Conservation (phyloP, 2,329 filamentous ascomycete genomes). For the Chrysoporthe puriensis region DNA sequence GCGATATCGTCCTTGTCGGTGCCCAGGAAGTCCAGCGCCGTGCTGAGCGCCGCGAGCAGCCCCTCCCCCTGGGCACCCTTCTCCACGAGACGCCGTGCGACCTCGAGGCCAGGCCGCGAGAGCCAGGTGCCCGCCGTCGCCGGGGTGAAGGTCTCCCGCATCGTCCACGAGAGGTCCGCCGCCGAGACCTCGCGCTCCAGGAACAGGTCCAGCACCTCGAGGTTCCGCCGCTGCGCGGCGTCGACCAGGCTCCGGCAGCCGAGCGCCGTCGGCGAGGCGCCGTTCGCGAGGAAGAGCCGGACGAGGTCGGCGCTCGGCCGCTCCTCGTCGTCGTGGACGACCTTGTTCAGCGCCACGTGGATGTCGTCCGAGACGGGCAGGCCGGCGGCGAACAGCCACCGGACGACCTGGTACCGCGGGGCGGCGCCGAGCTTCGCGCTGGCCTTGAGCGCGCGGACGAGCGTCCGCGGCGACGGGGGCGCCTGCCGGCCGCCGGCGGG, state of each 20-base stretch:
- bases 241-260: conserved; percentile 57
- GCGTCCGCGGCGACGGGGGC: conserved; percentile 50
- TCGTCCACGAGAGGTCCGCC: conserved; percentile 49
- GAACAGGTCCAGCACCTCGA: conserved; percentile 46
- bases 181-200: conserved; percentile 45
- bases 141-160: conserved; percentile 49
- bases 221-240: conserved; percentile 46
- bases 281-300: conserved; percentile 51
- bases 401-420: conserved; percentile 51
- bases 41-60: conserved; percentile 49
- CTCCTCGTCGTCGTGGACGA: conserved; percentile 59
- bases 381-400: conserved; percentile 56
- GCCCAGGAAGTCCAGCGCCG: conserved; percentile 49
- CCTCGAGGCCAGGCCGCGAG: conserved; percentile 49
- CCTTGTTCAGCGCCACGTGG: conserved; percentile 54
- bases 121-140: conserved; percentile 50
- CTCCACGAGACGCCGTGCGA: conserved; percentile 51
- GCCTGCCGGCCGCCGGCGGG: conserved; percentile 47
- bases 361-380: conserved; percentile 53
- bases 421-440: conserved; percentile 55
- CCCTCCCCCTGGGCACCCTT: conserved; percentile 53
- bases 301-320: conserved; percentile 53
- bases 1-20: conserved; percentile 45
- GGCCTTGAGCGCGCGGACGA: conserved; percentile 56
- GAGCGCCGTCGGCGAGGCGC: conserved; percentile 56